A percentile compares a stretch with the other conserved stretches of the same genome.
phyloP scores from a whole-genome alignment of 306 rosid species.

The Castanea sativa region DNA sequence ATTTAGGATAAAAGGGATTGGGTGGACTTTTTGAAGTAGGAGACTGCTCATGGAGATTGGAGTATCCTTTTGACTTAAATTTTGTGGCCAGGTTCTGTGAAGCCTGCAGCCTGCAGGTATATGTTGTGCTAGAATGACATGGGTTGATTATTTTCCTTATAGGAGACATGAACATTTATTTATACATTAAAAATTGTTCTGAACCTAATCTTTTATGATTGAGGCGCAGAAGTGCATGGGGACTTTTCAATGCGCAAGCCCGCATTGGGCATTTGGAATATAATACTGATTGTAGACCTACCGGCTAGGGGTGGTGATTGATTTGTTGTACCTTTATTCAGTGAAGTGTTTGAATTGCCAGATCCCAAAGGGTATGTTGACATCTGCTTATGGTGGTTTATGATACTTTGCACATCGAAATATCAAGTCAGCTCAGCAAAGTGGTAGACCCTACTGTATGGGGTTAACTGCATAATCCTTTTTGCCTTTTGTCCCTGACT shows the following conservation, averaged over 20 bases:
- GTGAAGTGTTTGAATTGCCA: not conserved
- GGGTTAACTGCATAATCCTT: not conserved
- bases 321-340: not conserved
- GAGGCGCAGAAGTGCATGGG: not conserved
- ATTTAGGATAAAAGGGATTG: slow-evolving; percentile 7
- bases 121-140: not conserved
- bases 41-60: slow-evolving; percentile 3
- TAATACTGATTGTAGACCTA: not conserved
- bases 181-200: not conserved
- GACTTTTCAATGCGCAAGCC: not conserved
- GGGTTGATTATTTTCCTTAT: not conserved
- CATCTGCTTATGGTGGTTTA: not conserved
- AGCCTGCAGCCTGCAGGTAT: not conserved
- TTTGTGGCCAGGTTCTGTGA: not conserved
- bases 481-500: not conserved
- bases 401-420: not conserved
- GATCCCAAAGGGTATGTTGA: not conserved
- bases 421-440: not conserved
- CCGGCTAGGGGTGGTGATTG: not conserved
- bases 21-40: not conserved
- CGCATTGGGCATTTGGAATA: not conserved
- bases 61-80: not conserved
- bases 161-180: not conserved
- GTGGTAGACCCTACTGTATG: not conserved
- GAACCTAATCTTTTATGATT: not conserved